Percentiles rank a stretch among this genome's conserved stretches.
Evolutionary conservation across 345 rosid genomes (phyloP).

Genomic region (Capsella bursapastoris): DNA sequence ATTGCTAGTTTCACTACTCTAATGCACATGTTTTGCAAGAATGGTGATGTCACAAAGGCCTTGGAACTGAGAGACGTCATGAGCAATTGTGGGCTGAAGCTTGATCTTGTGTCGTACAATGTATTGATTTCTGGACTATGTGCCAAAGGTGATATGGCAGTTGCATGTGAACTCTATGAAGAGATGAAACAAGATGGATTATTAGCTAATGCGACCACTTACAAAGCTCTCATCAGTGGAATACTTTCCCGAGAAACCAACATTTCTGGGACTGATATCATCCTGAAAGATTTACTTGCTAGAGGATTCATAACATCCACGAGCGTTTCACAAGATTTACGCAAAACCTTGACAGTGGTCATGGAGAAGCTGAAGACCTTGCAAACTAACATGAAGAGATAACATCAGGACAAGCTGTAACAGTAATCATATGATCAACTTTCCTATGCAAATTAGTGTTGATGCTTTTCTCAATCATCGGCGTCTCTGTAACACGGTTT

Average conservation of each 20-base stretch:
- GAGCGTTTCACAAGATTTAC: constrained; percentile 46
- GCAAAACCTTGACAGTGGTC: constrained; percentile 50
- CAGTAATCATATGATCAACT: constrained; percentile 13
- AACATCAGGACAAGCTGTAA: constrained; percentile 27
- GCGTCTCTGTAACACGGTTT: constrained; percentile 26
- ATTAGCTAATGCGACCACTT: constrained; percentile 72
- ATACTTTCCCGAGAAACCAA: constrained; percentile 43
- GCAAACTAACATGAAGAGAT: constrained; percentile 48
- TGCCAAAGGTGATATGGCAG: constrained; percentile 53
- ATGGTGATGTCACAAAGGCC: constrained; percentile 57
- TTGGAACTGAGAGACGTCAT: constrained; percentile 55
- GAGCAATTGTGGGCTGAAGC: constrained; percentile 61
- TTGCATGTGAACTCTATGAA: constrained; percentile 66
- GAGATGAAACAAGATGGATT: constrained; percentile 72
- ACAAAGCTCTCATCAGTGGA: constrained; percentile 58
- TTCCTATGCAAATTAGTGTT: neutral
- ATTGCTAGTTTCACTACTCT: constrained; percentile 77
- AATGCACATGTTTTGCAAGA: constrained; percentile 68
- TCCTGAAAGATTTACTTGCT: constrained; percentile 63
- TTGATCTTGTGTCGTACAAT: constrained; percentile 73
- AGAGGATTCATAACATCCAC: constrained; percentile 55
- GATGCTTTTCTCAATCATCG: constrained; percentile 3
- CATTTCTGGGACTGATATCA: constrained; percentile 44
- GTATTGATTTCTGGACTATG: constrained; percentile 78
- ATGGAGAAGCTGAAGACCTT: constrained; percentile 53